These are phyloP conservation scores for Candida tetrigidarum DNA, from an alignment of 1,139 yeast species.

Conservation along the genomic window DNA sequence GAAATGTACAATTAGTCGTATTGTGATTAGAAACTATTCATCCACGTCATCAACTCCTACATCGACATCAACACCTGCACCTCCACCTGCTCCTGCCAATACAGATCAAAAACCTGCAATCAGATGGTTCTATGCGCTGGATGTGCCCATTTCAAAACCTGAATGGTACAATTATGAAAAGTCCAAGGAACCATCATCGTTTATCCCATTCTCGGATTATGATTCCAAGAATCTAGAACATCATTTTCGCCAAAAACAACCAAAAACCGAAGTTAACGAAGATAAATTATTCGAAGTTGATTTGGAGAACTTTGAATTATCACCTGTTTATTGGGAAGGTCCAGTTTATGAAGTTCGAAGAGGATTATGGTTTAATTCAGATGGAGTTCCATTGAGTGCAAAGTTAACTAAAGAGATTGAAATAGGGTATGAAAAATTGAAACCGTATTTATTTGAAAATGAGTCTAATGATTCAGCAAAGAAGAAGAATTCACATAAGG, in stretches of 20 bases:
- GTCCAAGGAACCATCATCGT: constrained; percentile 57
- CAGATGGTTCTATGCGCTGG: constrained; percentile 85
- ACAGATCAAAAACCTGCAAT: constrained; percentile 12
- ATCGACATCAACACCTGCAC: not conserved
- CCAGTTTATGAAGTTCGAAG: constrained; percentile 83
- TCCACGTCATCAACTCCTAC: no score
- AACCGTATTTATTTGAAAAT: constrained; percentile 32
- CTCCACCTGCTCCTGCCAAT: not conserved
- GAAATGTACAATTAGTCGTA: not conserved
- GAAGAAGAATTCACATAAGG: constrained; percentile 15
- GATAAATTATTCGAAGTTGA: constrained; percentile 81
- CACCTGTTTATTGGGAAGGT: constrained; percentile 90
- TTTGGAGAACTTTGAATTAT: constrained; percentile 52
- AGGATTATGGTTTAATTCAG: constrained; percentile 79
- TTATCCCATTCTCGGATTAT: constrained; percentile 65
- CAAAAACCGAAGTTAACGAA: constrained; percentile 63
- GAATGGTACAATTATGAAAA: constrained; percentile 54
- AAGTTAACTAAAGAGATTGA: constrained; percentile 64
- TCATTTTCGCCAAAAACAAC: constrained; percentile 20
- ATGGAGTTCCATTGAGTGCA: constrained; percentile 61
- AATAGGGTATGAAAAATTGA: constrained; percentile 43
- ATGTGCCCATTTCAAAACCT: constrained; percentile 73
- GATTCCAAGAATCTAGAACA: constrained; percentile 69
- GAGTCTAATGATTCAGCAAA: constrained; percentile 14
- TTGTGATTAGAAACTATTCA: not conserved